A percentile compares a stretch with the other conserved stretches of the same genome.
Conservation (phyloP, 1,284 basidiomycete genomes). For the Ustilago bromivora region DNA sequence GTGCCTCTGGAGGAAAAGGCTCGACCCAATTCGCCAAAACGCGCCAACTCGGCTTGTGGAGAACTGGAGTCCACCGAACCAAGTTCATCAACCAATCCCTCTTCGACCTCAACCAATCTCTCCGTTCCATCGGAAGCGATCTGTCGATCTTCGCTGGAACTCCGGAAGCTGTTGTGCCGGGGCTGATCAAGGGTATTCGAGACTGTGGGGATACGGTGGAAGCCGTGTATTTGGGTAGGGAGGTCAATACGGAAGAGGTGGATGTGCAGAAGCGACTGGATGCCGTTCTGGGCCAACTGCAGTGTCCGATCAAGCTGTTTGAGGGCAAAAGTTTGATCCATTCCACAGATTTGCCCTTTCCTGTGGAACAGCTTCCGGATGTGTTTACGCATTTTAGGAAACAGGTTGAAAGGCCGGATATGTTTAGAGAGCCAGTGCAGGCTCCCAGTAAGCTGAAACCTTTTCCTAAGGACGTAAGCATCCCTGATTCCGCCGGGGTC, state of each 20-base stretch:
- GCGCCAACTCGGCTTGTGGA: slow-evolving; percentile 50
- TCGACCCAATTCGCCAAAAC: slow-evolving; percentile 47
- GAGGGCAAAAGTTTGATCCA: slow-evolving; percentile 50
- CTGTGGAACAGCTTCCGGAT: slow-evolving; percentile 58
- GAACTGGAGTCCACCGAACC: slow-evolving; percentile 49
- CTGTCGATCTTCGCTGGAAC: slow-evolving; percentile 59
- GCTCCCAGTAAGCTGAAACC: slow-evolving; percentile 54
- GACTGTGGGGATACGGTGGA: slow-evolving; percentile 70
- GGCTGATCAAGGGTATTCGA: slow-evolving; percentile 70
- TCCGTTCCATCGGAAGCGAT: slow-evolving; percentile 45
- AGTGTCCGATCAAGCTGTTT: slow-evolving; percentile 27
- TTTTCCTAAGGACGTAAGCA: slow-evolving; percentile 26
- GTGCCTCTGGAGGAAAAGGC: slow-evolving; percentile 26
- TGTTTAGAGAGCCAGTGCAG: slow-evolving; percentile 44
- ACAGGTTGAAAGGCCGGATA: slow-evolving; percentile 54
- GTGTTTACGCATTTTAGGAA: slow-evolving; percentile 65
- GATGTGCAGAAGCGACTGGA: slow-evolving; percentile 48
- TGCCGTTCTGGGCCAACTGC: slow-evolving; percentile 3
- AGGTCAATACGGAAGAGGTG: slow-evolving; percentile 67
- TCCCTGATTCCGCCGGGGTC: slow-evolving; percentile 33
- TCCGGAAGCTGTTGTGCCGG: slow-evolving; percentile 57
- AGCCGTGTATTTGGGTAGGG: slow-evolving; percentile 72
- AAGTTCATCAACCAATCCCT: slow-evolving; percentile 58
- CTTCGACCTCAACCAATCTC: slow-evolving; percentile 49
- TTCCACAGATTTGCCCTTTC: slow-evolving; percentile 45